Conservation (phyloP, 2,329 filamentous ascomycete species). For the Xylaria arbuscula region DNA sequence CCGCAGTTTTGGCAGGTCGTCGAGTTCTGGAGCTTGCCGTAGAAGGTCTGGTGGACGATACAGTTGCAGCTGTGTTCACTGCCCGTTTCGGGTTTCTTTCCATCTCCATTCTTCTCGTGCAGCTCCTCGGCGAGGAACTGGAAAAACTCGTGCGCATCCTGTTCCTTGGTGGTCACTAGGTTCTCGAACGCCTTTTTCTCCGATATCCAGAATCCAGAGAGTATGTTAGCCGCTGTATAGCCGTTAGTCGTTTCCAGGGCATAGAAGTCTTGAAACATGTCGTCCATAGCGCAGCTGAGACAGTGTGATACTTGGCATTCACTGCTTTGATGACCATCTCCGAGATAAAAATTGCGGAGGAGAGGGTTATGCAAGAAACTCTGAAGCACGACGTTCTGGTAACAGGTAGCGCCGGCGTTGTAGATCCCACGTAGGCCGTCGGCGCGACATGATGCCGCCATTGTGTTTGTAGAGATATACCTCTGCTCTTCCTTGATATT, state of each 20-base stretch:
- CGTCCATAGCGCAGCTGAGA: slow-evolving; percentile 76
- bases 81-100: slow-evolving; percentile 68
- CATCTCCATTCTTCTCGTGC: slow-evolving; percentile 82
- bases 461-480: slow-evolving; percentile 82
- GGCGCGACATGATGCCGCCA: slow-evolving; percentile 82
- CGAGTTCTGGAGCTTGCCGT: slow-evolving; percentile 88
- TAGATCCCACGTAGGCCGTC: slow-evolving; percentile 92
- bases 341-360: slow-evolving; percentile 90
- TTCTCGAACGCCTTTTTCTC: slow-evolving; percentile 78
- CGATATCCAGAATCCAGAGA: slow-evolving; percentile 90
- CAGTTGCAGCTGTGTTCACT: slow-evolving; percentile 80
- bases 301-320: slow-evolving; percentile 75
- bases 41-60: slow-evolving; percentile 94
- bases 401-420: slow-evolving; percentile 98
- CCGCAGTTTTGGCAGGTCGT: slow-evolving; percentile 91
- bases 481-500: slow-evolving; percentile 71
- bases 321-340: slow-evolving; percentile 83
- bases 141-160: slow-evolving; percentile 97
- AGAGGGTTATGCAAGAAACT: slow-evolving; percentile 94
- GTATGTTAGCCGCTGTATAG: slow-evolving; percentile 88
- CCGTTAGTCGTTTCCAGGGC: slow-evolving; percentile 83
- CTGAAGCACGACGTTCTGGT: slow-evolving; percentile 96
- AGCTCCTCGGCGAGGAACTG: slow-evolving; percentile 94
- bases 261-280: slow-evolving; percentile 79
- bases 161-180: slow-evolving; percentile 90